Percentiles rank a stretch among this genome's conserved stretches.
Evolutionary conservation across 202 grass and related monocot genomes (phyloP).

Genomic region (Cymbopogon flexuosus): DNA sequence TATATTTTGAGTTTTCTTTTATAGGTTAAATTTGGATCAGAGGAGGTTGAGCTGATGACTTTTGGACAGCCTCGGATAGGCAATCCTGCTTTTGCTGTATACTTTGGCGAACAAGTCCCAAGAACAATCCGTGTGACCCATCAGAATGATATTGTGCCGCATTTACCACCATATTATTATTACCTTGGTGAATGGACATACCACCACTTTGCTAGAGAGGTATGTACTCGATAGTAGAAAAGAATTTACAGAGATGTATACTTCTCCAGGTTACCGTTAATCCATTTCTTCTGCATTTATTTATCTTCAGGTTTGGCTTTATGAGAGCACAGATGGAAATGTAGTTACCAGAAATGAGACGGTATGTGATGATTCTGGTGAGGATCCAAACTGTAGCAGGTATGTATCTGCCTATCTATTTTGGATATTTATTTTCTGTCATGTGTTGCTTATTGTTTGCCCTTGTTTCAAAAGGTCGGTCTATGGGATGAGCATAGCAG

Average conservation of each 20-base stretch:
- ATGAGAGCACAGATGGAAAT: conserved; percentile 46
- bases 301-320: conserved; percentile 74
- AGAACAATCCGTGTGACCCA: conserved; percentile 65
- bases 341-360: conserved; percentile 51
- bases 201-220: conserved; percentile 90
- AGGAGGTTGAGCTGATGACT: conserved; percentile 65
- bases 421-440: neutral
- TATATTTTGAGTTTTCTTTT: conserved; percentile 31
- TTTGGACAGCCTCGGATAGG: conserved; percentile 92
- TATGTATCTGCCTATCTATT: conserved; percentile 20
- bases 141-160: conserved; percentile 87
- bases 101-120: conserved; percentile 64
- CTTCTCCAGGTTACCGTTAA: neutral
- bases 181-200: conserved; percentile 71
- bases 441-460: neutral
- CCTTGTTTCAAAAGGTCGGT: conserved; percentile 58
- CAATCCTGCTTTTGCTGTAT: conserved; percentile 81
- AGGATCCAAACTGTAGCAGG: conserved; percentile 85
- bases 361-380: conserved; percentile 77
- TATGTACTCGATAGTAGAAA: conserved; percentile 5
- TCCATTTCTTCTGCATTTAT: conserved; percentile 20
- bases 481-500: conserved; percentile 63
- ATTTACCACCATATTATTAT: conserved; percentile 78
- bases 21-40: conserved; percentile 63
- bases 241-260: neutral